A percentile compares a stretch with the other conserved stretches of the same genome.
Conservation (phyloP, 129 eudicot species). For the Flaveria trinervia region DNA sequence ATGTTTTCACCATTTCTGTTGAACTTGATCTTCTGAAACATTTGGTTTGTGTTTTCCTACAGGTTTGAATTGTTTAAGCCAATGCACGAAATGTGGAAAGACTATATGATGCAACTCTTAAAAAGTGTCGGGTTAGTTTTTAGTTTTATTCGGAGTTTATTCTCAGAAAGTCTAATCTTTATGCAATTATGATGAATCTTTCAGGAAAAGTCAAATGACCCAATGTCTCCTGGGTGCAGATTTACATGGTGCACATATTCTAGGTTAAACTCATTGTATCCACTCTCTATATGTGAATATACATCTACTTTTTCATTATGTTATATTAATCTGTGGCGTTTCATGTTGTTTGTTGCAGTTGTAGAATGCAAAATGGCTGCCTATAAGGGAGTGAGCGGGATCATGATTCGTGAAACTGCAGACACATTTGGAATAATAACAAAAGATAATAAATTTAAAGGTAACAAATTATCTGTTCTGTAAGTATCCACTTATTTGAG, state of each 20-base stretch:
- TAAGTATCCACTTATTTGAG: not conserved
- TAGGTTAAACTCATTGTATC: constrained; percentile 44
- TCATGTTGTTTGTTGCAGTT: constrained; percentile 47
- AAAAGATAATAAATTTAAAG: constrained; percentile 64
- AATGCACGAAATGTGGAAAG: constrained; percentile 87
- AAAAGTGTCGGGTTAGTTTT: constrained; percentile 60
- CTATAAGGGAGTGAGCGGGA: constrained; percentile 63
- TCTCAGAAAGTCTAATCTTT: constrained; percentile 1
- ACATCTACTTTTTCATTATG: not conserved
- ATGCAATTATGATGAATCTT: constrained; percentile 22
- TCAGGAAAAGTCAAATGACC: constrained; percentile 74
- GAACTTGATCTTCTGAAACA: not conserved
- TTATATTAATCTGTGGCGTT: not conserved
- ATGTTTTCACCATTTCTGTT: not conserved
- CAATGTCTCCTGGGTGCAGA: constrained; percentile 75
- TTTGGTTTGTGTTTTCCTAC: constrained; percentile 29
- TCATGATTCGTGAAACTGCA: constrained; percentile 86
- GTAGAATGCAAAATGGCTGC: constrained; percentile 64
- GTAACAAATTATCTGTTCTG: constrained; percentile 32
- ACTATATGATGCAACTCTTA: constrained; percentile 54
- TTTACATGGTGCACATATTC: constrained; percentile 81
- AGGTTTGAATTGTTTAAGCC: constrained; percentile 71
- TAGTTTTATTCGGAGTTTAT: not conserved
- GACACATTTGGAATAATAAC: constrained; percentile 87
- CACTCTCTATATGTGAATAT: not conserved